Evolutionary conservation across 805 yeast species (phyloP).

Genomic region (Zygosaccharomyces kombuchaensis): DNA sequence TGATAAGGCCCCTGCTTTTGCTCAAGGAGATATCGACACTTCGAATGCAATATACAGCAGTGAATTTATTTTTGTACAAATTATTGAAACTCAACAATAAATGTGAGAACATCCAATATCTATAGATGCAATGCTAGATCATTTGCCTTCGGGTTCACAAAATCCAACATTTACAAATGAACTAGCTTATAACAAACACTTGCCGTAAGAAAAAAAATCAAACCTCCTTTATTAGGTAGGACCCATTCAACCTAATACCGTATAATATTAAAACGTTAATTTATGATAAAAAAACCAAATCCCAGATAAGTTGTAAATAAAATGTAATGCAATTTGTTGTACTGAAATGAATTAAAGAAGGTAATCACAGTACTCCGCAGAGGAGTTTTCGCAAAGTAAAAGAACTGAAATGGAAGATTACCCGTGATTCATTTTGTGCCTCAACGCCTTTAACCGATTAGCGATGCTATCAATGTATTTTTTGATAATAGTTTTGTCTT

Average conservation of each 20-base stretch:
- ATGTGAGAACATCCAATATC: background rate
- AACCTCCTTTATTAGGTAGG: background rate
- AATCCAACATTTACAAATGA: background rate
- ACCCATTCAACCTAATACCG: background rate
- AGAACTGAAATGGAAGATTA: background rate
- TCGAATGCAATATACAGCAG: background rate
- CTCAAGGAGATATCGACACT: background rate
- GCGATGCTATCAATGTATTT: conserved; percentile 80
- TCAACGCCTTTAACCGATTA: conserved; percentile 66
- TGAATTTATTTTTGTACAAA: background rate
- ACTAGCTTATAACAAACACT: no score
- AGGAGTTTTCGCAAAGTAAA: background rate
- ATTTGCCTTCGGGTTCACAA: background rate
- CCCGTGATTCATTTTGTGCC: conserved; percentile 45
- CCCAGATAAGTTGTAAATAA: background rate
- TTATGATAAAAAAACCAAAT: conserved; percentile 2
- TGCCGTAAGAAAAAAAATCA: background rate
- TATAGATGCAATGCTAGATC: background rate
- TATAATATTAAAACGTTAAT: background rate
- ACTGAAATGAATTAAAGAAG: background rate
- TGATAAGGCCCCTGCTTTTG: background rate
- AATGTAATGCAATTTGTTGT: conserved; percentile 3
- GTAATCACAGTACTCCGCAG: background rate
- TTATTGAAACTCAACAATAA: background rate
- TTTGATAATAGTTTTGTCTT: conserved; percentile 71